These are phyloP conservation scores for Astraeus odoratus DNA, from an alignment of 768 basidiomycete genomes.

Conservation along the genomic window DNA sequence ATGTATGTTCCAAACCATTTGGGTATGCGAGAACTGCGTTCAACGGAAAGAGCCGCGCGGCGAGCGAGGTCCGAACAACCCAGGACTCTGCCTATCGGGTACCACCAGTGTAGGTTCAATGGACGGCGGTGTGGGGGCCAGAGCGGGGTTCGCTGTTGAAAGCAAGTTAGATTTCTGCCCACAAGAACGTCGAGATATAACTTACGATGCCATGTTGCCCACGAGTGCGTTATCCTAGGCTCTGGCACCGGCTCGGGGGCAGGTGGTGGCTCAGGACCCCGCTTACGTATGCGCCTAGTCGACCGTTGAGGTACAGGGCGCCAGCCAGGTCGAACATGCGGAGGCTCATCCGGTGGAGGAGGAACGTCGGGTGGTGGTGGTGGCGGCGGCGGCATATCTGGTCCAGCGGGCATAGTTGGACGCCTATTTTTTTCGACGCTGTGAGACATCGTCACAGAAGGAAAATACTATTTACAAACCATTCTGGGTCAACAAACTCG, in stretches of 20 bases:
- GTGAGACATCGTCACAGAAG: slow-evolving; percentile 4
- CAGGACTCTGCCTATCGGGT: slow-evolving; percentile 51
- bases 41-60: slow-evolving; percentile 36
- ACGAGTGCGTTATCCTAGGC: slow-evolving; percentile 42
- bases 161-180: neutral
- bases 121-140: slow-evolving; percentile 55
- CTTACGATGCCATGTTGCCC: slow-evolving; percentile 67
- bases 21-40: slow-evolving; percentile 1
- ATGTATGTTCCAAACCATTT: neutral
- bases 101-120: slow-evolving; percentile 54
- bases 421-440: slow-evolving; percentile 26
- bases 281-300: slow-evolving; percentile 39
- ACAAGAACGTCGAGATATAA: slow-evolving; percentile 13
- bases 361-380: slow-evolving; percentile 37
- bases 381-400: slow-evolving; percentile 39
- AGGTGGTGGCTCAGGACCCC: slow-evolving; percentile 27
- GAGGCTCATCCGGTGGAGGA: slow-evolving; percentile 37
- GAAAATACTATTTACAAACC: slow-evolving; percentile 34
- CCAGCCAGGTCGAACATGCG: slow-evolving; percentile 53
- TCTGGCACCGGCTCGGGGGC: slow-evolving; percentile 29
- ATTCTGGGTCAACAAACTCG: slow-evolving; percentile 79
- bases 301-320: slow-evolving; percentile 39
- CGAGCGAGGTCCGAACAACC: slow-evolving; percentile 76
- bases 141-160: slow-evolving; percentile 49
- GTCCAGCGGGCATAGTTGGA: slow-evolving; percentile 36